phyloP scores from a whole-genome alignment of 345 rosid genomes.

The Acer saccharum region DNA sequence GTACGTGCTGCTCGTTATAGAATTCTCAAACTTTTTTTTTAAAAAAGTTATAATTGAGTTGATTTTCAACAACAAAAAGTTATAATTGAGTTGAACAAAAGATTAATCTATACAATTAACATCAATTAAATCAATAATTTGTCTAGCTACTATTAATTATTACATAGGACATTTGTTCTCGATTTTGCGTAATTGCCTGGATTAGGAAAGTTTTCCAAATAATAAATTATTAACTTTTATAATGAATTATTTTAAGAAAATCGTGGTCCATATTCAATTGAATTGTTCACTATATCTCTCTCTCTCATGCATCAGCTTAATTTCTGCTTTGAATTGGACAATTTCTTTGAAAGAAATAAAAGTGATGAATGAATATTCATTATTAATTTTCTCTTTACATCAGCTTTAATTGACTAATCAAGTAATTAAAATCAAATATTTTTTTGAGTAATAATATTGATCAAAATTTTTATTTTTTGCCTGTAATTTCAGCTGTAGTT shows the following conservation, averaged over 20 bases:
- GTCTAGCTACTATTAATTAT: no score
- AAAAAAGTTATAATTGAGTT: not conserved
- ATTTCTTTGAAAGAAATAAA: not conserved
- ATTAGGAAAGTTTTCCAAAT: not conserved
- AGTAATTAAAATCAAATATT: not conserved
- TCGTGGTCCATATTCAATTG: not conserved
- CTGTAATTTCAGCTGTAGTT: constrained; percentile 35
- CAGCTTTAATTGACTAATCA: not conserved
- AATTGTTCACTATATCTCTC: not conserved
- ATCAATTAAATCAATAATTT: no score
- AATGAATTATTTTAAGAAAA: no score
- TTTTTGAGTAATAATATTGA: not conserved
- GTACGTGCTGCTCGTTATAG: no score
- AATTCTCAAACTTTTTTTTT: not conserved
- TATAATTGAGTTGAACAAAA: not conserved
- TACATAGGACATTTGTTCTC: no score
- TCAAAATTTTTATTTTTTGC: not conserved
- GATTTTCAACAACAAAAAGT: no score
- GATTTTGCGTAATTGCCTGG: not conserved
- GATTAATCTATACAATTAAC: no score
- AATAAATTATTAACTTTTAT: no score
- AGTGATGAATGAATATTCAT: not conserved
- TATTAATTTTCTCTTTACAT: no score
- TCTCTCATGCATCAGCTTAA: not conserved
- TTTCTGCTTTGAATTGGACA: not conserved